These are phyloP conservation scores for Verticillium longisporum DNA, from an alignment of 2,329 filamentous ascomycete species.

Conservation along the genomic window DNA sequence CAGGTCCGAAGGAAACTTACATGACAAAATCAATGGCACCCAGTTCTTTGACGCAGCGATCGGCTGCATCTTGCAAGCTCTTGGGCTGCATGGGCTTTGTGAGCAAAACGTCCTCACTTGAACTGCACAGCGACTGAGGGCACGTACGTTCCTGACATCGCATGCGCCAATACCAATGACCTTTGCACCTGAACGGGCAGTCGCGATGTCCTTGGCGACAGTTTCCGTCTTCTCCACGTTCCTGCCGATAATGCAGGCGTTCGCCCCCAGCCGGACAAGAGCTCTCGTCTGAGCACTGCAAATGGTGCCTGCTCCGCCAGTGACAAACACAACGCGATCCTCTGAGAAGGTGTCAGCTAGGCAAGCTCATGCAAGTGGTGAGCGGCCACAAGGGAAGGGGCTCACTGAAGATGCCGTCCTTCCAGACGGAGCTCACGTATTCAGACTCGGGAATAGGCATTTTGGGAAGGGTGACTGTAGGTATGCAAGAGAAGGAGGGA, in stretches of 20 bases:
- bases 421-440: constrained; percentile 80
- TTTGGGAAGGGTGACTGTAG: constrained; percentile 12
- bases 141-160: constrained; percentile 63
- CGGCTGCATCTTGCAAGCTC: constrained; percentile 65
- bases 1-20: constrained; percentile 37
- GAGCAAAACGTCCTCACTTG: neutral
- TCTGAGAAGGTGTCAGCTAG: constrained; percentile 37
- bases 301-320: constrained; percentile 87
- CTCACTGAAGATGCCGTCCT: constrained; percentile 78
- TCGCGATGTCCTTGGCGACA: constrained; percentile 75
- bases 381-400: neutral
- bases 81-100: constrained; percentile 38
- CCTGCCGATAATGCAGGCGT: constrained; percentile 90
- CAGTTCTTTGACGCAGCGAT: constrained; percentile 73
- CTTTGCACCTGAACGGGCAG: constrained; percentile 68
- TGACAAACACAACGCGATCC: constrained; percentile 88
- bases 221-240: constrained; percentile 81
- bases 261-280: constrained; percentile 81
- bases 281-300: constrained; percentile 92
- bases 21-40: constrained; percentile 90
- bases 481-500: neutral
- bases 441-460: constrained; percentile 68
- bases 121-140: neutral
- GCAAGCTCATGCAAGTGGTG: neutral
- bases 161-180: constrained; percentile 81